Evolutionary conservation across 352 stramenopile genomes (phyloP).

Genomic region (Pythium pectinolyticum): DNA sequence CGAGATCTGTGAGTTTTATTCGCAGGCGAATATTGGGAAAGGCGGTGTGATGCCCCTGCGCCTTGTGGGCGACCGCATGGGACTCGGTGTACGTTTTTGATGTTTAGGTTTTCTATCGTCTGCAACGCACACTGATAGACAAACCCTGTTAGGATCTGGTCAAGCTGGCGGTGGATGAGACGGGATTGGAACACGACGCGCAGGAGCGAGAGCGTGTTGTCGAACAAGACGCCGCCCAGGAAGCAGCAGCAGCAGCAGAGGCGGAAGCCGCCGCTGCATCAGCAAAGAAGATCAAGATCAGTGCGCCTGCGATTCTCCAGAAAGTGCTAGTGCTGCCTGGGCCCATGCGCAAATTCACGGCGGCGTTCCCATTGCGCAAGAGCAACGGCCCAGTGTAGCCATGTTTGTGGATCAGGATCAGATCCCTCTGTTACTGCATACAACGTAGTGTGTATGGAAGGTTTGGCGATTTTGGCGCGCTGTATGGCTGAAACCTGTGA

Average conservation of each 20-base stretch:
- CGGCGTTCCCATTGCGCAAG: background rate
- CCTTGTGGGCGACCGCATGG: constrained; percentile 51
- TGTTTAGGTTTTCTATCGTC: too few species aligned
- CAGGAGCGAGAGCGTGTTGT: constrained; percentile 27
- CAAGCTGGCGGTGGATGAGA: constrained; percentile 43
- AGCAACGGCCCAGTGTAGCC: background rate
- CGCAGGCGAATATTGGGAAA: constrained; percentile 33
- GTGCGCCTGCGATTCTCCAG: constrained; percentile 8
- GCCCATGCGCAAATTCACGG: constrained; percentile 15
- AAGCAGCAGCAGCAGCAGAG: constrained; percentile 5
- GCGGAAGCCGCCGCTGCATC: background rate
- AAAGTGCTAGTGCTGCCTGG: constrained; percentile 10
- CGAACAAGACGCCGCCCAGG: background rate
- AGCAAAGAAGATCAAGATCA: background rate
- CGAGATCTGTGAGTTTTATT: constrained; percentile 87
- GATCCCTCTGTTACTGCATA: background rate
- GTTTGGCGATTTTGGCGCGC: too few species aligned
- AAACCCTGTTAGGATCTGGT: constrained; percentile 47
- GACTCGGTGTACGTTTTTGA: constrained; percentile 41
- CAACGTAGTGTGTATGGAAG: too few species aligned
- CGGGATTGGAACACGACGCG: constrained; percentile 42
- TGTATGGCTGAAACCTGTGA: background rate
- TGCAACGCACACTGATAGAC: background rate
- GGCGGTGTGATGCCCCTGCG: constrained; percentile 25
- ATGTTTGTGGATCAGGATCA: too few species aligned